Conservation (phyloP, 805 yeast genomes). For the Kodamaea lidongshanica region DNA sequence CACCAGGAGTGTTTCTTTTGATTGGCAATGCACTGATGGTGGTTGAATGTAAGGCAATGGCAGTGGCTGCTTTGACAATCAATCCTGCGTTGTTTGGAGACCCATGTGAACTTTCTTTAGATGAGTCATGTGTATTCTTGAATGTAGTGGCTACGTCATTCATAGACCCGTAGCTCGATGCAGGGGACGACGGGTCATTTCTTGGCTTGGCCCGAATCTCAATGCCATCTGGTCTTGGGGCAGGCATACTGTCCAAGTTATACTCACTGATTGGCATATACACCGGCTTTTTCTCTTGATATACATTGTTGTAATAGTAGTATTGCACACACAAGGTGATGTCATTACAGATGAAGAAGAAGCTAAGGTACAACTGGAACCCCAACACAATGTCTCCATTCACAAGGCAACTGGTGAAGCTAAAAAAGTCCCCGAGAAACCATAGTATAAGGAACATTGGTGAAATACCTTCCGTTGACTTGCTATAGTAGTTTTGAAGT, state of each 20-base stretch:
- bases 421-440: constrained; percentile 48
- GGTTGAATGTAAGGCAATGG: constrained; percentile 12
- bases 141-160: too few relatives aligned
- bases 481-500: constrained; percentile 47
- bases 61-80: constrained; percentile 8
- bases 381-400: constrained; percentile 29
- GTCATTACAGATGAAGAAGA: constrained; percentile 37
- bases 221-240: too few relatives aligned
- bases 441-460: constrained; percentile 54
- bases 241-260: too few relatives aligned
- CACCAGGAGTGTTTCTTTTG: constrained; percentile 1
- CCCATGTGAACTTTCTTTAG: too few relatives aligned
- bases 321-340: constrained; percentile 34
- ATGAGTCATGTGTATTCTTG: too few relatives aligned
- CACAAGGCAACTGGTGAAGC: constrained; percentile 34
- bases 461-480: constrained; percentile 65
- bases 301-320: constrained; percentile 36
- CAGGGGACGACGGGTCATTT: too few relatives aligned
- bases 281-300: constrained; percentile 22
- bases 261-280: too few relatives aligned
- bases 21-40: constrained; percentile 11
- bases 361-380: constrained; percentile 35
- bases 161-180: too few relatives aligned
- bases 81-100: constrained; percentile 5
- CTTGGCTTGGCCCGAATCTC: too few relatives aligned